Evolutionary conservation across 2,329 filamentous ascomycete species (phyloP).

Genomic region (Talaromyces atroroseus): DNA sequence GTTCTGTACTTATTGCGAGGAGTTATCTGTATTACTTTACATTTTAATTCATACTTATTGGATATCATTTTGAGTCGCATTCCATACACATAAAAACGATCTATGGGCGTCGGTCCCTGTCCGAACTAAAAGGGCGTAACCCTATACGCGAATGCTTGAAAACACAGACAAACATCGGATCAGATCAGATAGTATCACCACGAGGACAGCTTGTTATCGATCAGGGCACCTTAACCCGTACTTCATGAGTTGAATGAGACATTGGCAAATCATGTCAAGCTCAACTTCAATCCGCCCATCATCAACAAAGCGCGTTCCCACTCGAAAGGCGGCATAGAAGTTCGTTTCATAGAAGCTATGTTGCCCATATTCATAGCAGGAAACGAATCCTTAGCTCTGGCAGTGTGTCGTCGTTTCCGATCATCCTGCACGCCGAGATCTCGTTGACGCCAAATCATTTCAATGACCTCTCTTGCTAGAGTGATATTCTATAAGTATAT

Average conservation of each 20-base stretch:
- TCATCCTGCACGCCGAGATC: constrained; percentile 21
- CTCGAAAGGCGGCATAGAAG: constrained; percentile 15
- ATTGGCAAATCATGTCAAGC: constrained; percentile 17
- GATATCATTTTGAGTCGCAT: neutral
- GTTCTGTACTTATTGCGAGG: neutral
- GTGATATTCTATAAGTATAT: constrained; percentile 19
- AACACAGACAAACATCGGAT: too few species aligned
- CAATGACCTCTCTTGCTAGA: constrained; percentile 22
- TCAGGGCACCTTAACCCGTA: too few species aligned
- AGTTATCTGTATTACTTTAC: neutral
- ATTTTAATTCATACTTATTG: neutral
- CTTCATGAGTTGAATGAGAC: neutral
- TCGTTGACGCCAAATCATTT: constrained; percentile 25
- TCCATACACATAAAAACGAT: too few species aligned
- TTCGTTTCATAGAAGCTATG: too few species aligned
- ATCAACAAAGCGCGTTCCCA: constrained; percentile 23
- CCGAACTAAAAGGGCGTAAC: neutral
- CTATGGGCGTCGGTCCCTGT: neutral
- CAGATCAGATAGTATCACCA: too few species aligned
- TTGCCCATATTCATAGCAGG: neutral
- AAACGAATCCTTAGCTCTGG: neutral
- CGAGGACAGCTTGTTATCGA: too few species aligned
- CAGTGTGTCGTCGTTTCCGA: constrained; percentile 12
- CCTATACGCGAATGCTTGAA: neutral
- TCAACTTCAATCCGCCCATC: constrained; percentile 23